Conservation (phyloP, 495 filamentous ascomycete genomes). For the Daldinia bambusicola region DNA sequence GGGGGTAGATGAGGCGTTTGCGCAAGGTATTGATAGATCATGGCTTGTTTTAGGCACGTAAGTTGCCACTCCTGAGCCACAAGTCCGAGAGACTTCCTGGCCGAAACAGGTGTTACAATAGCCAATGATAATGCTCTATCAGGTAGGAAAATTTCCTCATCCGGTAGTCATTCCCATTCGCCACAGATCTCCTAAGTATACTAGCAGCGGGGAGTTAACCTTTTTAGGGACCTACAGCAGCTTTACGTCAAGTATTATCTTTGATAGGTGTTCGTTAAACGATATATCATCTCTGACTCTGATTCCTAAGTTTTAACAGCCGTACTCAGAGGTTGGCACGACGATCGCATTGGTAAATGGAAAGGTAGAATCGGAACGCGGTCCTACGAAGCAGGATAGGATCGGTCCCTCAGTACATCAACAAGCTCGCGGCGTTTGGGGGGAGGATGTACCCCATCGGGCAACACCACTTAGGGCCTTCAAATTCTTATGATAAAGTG, state of each 20-base stretch:
- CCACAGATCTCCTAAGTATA: constrained; percentile 15
- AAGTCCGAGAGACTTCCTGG: constrained; percentile 22
- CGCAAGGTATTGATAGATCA: constrained; percentile 4
- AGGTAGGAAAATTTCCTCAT: constrained; percentile 40
- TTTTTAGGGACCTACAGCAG: neutral
- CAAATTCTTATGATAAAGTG: constrained; percentile 33
- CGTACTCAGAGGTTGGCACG: constrained; percentile 35
- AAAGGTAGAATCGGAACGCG: neutral
- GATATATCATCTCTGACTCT: neutral
- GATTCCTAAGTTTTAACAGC: neutral
- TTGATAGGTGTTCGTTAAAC: neutral
- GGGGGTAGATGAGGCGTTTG: constrained; percentile 1
- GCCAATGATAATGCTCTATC: constrained; percentile 36
- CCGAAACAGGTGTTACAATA: constrained; percentile 5
- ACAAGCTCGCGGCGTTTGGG: too few species aligned
- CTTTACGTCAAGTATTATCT: constrained; percentile 18
- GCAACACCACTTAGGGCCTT: constrained; percentile 16
- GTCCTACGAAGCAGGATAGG: neutral
- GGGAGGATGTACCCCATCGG: constrained; percentile 8
- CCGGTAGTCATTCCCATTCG: constrained; percentile 42
- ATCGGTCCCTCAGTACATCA: constrained; percentile 8
- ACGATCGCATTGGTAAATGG: constrained; percentile 4
- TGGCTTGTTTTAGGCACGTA: neutral
- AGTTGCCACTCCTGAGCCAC: constrained; percentile 36
- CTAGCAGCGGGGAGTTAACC: too few species aligned